Conservation (phyloP, 2,329 filamentous ascomycete species). For the Aureobasidium sp. region DNA sequence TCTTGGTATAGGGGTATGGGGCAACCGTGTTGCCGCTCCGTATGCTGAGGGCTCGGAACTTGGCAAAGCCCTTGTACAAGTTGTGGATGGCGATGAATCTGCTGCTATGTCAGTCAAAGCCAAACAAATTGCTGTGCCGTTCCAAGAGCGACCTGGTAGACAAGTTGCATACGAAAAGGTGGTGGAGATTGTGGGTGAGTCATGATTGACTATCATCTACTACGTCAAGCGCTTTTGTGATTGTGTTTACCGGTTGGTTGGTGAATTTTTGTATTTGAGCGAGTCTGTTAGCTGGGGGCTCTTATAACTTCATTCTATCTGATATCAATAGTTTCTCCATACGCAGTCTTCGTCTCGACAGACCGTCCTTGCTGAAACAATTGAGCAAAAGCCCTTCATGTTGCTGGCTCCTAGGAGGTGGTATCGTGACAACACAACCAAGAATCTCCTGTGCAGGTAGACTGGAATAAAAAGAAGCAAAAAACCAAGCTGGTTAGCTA, state of each 20-base stretch:
- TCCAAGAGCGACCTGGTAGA: not conserved
- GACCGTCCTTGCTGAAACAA: too few species aligned
- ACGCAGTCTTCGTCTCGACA: too few species aligned
- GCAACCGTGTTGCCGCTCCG: conserved; percentile 2
- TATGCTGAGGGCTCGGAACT: not conserved
- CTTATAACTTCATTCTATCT: too few species aligned
- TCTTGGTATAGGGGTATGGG: not conserved
- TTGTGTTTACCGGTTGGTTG: not conserved
- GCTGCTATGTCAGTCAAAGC: conserved; percentile 1
- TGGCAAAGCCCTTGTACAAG: not conserved
- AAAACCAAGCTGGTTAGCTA: not conserved
- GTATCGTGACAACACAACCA: too few species aligned
- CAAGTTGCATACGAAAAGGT: not conserved
- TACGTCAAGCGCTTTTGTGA: not conserved
- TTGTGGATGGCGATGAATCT: not conserved
- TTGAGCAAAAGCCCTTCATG: too few species aligned
- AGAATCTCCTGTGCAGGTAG: too few species aligned
- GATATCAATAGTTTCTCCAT: too few species aligned
- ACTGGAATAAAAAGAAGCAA: not conserved
- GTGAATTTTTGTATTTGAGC: not conserved
- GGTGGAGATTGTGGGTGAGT: not conserved
- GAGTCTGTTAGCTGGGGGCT: too few species aligned
- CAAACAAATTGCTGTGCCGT: not conserved
- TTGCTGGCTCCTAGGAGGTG: too few species aligned
- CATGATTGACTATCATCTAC: not conserved